Conservation (phyloP, 108 stramenopile species). For the Mayamaea pseudoterrestris region DNA sequence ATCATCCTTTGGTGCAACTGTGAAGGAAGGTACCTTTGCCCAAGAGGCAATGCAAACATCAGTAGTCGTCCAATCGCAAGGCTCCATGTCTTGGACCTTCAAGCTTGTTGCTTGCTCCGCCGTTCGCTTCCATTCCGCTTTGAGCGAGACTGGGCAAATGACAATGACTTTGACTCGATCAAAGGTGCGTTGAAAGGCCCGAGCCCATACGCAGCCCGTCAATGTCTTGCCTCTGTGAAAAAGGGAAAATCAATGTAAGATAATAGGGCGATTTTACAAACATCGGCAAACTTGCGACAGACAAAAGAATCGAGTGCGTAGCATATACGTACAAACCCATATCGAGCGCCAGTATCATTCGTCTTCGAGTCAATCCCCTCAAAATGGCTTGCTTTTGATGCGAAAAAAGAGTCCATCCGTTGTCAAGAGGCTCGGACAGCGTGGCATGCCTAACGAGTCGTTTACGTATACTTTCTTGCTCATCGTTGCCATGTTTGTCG, state of each 20-base stretch:
- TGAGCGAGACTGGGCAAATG: conserved; percentile 53
- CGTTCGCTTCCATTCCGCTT: conserved; percentile 63
- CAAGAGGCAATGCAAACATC: conserved; percentile 17
- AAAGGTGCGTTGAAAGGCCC: conserved; percentile 47
- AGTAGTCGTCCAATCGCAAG: conserved; percentile 6
- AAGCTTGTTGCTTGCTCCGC: conserved; percentile 49
- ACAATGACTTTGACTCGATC: conserved; percentile 37
- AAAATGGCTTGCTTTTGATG: conserved; percentile 68
- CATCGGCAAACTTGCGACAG: too few species aligned
- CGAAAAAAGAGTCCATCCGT: conserved; percentile 66
- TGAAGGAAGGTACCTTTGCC: conserved; percentile 35
- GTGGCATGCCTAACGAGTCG: conserved; percentile 44
- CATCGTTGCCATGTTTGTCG: neutral
- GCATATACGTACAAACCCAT: conserved; percentile 41
- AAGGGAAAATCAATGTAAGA: neutral
- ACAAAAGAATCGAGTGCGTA: too few species aligned
- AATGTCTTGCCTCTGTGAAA: conserved; percentile 38
- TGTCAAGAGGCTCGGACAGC: conserved; percentile 32
- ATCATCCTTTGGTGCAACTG: neutral
- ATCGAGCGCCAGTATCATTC: conserved; percentile 70
- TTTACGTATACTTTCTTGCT: conserved; percentile 21
- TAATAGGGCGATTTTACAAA: neutral
- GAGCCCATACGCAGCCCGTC: conserved; percentile 67
- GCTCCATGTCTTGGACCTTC: conserved; percentile 18
- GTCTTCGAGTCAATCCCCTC: conserved; percentile 41